A percentile compares a stretch with the other conserved stretches of the same genome.
phyloP scores from a whole-genome alignment of 129 eudicot genomes.

The Centrapalus pauciflorus region DNA sequence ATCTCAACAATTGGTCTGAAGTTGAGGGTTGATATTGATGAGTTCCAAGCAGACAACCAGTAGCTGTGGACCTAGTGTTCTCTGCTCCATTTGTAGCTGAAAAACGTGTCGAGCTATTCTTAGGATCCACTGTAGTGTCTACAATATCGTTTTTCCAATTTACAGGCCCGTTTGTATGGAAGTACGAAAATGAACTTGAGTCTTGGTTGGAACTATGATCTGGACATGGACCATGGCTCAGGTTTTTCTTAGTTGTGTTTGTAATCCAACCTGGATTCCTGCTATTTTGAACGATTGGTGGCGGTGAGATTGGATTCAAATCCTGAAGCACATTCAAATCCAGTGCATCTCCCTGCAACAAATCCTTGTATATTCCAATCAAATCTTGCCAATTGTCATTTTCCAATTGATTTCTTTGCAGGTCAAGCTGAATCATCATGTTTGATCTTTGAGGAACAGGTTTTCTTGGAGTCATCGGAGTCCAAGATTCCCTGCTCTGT shows the following conservation, averaged over 20 bases:
- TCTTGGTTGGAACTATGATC: slow-evolving; percentile 4
- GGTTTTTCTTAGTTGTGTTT: neutral
- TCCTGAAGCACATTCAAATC: slow-evolving; percentile 12
- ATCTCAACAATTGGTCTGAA: too few relatives aligned
- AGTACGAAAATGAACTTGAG: neutral
- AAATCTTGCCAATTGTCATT: slow-evolving; percentile 46
- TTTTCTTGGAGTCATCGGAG: slow-evolving; percentile 36
- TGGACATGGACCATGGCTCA: neutral
- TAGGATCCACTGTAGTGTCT: slow-evolving; percentile 23
- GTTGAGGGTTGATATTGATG: too few relatives aligned
- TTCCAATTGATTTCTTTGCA: slow-evolving; percentile 26
- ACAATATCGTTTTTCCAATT: slow-evolving; percentile 27
- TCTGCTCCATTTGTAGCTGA: too few relatives aligned
- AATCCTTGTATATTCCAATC: slow-evolving; percentile 43
- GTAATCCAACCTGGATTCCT: slow-evolving; percentile 17
- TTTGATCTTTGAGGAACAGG: slow-evolving; percentile 19
- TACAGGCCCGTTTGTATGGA: slow-evolving; percentile 15
- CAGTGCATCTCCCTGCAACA: slow-evolving; percentile 30
- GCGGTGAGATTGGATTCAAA: neutral
- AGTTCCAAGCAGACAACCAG: too few relatives aligned
- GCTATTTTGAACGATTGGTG: slow-evolving; percentile 13
- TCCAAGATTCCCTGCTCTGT: slow-evolving; percentile 35
- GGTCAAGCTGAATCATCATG: slow-evolving; percentile 16
- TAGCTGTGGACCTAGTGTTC: too few relatives aligned
- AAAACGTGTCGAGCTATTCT: slow-evolving; percentile 1